phyloP scores from a whole-genome alignment of 1,284 basidiomycete species.

The Marasmius fiardii region DNA sequence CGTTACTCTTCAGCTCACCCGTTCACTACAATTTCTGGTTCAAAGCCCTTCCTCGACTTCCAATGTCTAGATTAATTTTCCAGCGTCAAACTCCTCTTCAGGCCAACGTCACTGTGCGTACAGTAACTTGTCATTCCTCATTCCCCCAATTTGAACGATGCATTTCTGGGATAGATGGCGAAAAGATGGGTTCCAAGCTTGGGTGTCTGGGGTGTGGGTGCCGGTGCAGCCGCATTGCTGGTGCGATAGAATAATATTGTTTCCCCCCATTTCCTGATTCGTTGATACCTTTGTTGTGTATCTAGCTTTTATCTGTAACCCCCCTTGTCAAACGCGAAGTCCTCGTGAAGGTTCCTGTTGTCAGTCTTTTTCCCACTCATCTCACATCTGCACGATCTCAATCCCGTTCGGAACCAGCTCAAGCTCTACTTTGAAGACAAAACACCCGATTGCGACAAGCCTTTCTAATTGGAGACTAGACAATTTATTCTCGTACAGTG shows the following conservation, averaged over 20 bases:
- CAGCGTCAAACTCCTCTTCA: conserved; percentile 12
- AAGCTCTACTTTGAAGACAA: conserved; percentile 72
- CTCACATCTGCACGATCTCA: conserved; percentile 3
- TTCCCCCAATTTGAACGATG: conserved; percentile 27
- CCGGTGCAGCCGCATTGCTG: conserved; percentile 61
- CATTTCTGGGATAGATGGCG: conserved; percentile 31
- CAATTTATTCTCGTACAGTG: not conserved
- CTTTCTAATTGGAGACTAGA: conserved; percentile 55
- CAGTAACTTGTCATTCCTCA: not conserved
- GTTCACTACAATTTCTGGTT: not conserved
- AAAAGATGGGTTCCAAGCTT: conserved; percentile 59
- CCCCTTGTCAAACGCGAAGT: conserved; percentile 63
- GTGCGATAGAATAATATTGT: conserved; percentile 37
- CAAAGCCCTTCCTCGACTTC: not conserved
- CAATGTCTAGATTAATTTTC: conserved; percentile 13
- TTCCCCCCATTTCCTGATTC: not conserved
- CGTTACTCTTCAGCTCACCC: not conserved
- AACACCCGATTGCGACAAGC: conserved; percentile 75
- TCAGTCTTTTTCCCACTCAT: conserved; percentile 29
- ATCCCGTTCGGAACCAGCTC: conserved; percentile 39
- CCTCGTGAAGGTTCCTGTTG: conserved; percentile 54
- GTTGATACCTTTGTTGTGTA: conserved; percentile 3
- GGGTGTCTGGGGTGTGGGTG: conserved; percentile 67
- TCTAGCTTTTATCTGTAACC: conserved; percentile 59
- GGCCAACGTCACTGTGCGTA: conserved; percentile 17